A percentile compares a stretch with the other conserved stretches of the same genome.
These are phyloP conservation scores for Vinca minor DNA, from an alignment of 257 asterid genomes.

Conservation along the genomic window DNA sequence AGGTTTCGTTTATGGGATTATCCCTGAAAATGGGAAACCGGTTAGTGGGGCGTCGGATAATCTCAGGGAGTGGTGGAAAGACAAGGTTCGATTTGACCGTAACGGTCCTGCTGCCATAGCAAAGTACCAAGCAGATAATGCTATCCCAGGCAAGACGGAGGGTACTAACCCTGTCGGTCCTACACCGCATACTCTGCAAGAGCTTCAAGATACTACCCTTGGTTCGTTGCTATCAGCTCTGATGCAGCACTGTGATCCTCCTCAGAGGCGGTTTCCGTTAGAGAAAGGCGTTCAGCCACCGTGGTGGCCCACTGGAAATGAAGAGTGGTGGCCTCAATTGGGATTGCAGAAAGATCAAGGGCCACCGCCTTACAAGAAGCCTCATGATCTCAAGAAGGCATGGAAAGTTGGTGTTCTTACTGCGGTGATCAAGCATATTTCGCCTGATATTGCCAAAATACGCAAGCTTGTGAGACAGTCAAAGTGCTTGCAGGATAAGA, in stretches of 20 bases:
- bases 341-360: conserved; percentile 58
- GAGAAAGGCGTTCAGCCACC: conserved; percentile 87
- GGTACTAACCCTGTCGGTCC: conserved; percentile 38
- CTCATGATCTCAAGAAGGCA: conserved; percentile 76
- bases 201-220: conserved; percentile 81
- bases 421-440: conserved; percentile 77
- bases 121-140: conserved; percentile 50
- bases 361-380: conserved; percentile 88
- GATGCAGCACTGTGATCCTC: conserved; percentile 91
- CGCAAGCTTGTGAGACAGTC: conserved; percentile 79
- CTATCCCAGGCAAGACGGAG: conserved; percentile 39
- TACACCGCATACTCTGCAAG: conserved; percentile 74
- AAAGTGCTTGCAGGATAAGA: conserved; percentile 81
- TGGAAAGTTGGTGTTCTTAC: conserved; percentile 87
- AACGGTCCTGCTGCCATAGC: conserved; percentile 80
- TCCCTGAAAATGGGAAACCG: conserved; percentile 88
- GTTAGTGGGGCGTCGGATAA: conserved; percentile 87
- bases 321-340: conserved; percentile 84
- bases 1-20: conserved; percentile 85
- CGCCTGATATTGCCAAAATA: conserved; percentile 76
- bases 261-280: conserved; percentile 77
- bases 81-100: conserved; percentile 69
- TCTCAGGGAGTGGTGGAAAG: conserved; percentile 95
- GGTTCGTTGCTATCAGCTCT: conserved; percentile 77
- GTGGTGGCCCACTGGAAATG: conserved; percentile 87